Base-by-base conservation (phyloP, 345 rosid genomes). In the Hibiscus trionum region DNA sequence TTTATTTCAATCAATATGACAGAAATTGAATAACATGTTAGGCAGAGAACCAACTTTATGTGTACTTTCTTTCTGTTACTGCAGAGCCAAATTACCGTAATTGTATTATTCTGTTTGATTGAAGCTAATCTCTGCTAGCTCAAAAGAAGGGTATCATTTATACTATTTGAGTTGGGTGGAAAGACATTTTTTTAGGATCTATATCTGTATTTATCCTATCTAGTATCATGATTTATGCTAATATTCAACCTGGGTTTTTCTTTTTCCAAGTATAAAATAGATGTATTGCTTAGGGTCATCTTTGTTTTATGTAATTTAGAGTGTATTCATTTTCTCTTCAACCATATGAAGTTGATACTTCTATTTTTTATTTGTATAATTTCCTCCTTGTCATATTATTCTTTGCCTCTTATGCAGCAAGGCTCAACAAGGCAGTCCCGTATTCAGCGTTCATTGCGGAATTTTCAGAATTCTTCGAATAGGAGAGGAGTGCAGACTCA, bases 401-500 rank as follows among this genome's bases (percentile, higher is more conserved):
- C 53, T 76, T 66, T 80, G 33, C 39, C 12, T 66, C 63, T 70
- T 77, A 3, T 52, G 42, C 37, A 87, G 91, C 77, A 88, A 76
- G 71, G 59, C 73, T 74, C 86, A 73, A 61, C 73, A 65, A 66
- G 76, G 21, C 81, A 75, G 75, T 49, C 83, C 27, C 76, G 76
- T 47, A 77, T 87, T 75, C 88, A 72, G 67, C 79, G 78, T 53
- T 82, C 26, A 74, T 76, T 78, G 61, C 85, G 72, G 67, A 67
- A 80, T 69, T 77, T 74, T 42, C 88, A 59, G 46, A 75, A 74
- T 73, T 70, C 87, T 78, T 76, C 82, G 35, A 81, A 78, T 72
- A 82, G 96, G 79, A 85, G 96, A 80, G 61, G 77, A 39, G 65
- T 74, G 72, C 84, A 77, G 57, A 71, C 77, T 71, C 83, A 67